Evolutionary conservation across 139 green algal species (phyloP).

Genomic region (Astrephomene gubernaculifera): DNA sequence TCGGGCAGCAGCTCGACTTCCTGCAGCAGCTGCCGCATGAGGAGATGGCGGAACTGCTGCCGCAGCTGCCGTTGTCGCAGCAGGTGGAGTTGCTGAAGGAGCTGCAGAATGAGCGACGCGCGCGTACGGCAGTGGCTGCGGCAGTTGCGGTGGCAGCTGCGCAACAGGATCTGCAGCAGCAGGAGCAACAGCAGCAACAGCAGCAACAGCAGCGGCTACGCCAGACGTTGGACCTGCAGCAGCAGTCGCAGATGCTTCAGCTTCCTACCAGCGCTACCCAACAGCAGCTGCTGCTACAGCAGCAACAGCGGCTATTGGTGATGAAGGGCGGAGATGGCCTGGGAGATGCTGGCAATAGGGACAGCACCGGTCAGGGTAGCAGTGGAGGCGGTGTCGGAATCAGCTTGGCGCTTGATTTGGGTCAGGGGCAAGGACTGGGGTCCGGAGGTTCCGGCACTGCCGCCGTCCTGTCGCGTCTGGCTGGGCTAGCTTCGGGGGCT

Average conservation of each 20-base stretch:
- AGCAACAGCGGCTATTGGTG: background rate
- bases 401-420: no score
- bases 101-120: constrained; percentile 29
- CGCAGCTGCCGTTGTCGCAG: constrained; percentile 24
- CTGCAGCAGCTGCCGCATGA: constrained; percentile 26
- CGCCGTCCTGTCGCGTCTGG: no score
- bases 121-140: no score
- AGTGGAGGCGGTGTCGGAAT: no score
- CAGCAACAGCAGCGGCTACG: background rate
- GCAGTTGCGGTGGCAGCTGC: background rate
- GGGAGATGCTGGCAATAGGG: no score
- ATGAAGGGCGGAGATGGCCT: no score
- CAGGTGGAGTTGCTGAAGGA: constrained; percentile 23
- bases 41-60: constrained; percentile 24
- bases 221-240: background rate
- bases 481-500: no score
- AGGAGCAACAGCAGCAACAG: background rate
- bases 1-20: constrained; percentile 17
- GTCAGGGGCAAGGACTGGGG: no score
- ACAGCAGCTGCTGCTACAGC: background rate
- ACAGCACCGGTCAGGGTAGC: no score
- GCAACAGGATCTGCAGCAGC: background rate
- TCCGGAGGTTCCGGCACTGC: no score
- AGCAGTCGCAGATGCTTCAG: background rate
- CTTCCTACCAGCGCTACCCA: no score